phyloP scores from a whole-genome alignment of 345 rosid species.

The Linum usitatissimum region DNA sequence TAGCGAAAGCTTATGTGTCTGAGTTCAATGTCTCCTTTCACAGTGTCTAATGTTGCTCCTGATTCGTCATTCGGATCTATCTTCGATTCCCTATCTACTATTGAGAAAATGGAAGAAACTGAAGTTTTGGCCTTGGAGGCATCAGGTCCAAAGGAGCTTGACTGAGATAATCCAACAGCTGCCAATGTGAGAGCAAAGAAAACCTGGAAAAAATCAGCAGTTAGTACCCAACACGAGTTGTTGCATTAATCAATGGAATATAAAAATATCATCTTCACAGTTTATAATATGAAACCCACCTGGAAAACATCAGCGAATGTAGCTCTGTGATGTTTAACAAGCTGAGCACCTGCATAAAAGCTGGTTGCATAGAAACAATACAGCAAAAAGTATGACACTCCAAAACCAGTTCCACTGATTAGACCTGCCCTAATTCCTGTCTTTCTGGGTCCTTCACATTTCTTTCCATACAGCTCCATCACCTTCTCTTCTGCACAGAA shows the following conservation, averaged over 20 bases:
- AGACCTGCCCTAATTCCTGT: constrained; percentile 25
- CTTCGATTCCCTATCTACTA: constrained; percentile 27
- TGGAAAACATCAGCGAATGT: constrained; percentile 28
- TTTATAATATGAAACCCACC: constrained; percentile 13
- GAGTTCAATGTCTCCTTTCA: constrained; percentile 32
- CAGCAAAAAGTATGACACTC: constrained; percentile 23
- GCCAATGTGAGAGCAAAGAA: constrained; percentile 30
- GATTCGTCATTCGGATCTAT: constrained; percentile 27
- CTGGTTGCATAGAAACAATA: constrained; percentile 19
- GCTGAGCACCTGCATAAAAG: constrained; percentile 31
- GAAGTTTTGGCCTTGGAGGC: constrained; percentile 26
- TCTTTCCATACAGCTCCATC: constrained; percentile 18
- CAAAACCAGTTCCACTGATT: constrained; percentile 29
- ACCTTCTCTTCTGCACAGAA: constrained; percentile 26
- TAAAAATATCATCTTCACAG: neutral
- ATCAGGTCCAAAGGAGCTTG: constrained; percentile 29
- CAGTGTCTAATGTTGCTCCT: constrained; percentile 20
- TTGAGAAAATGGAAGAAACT: constrained; percentile 31
- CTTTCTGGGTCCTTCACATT: constrained; percentile 26
- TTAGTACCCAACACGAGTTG: neutral
- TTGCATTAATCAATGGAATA: neutral
- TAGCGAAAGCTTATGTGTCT: constrained; percentile 25
- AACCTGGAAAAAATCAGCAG: constrained; percentile 17
- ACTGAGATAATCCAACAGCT: constrained; percentile 22
- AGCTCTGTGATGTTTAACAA: constrained; percentile 19